Evolutionary conservation across 305 asterid species (phyloP), one percentile per base, ranked within the genome.

Genomic region (Fraxinus nigra): DNA sequence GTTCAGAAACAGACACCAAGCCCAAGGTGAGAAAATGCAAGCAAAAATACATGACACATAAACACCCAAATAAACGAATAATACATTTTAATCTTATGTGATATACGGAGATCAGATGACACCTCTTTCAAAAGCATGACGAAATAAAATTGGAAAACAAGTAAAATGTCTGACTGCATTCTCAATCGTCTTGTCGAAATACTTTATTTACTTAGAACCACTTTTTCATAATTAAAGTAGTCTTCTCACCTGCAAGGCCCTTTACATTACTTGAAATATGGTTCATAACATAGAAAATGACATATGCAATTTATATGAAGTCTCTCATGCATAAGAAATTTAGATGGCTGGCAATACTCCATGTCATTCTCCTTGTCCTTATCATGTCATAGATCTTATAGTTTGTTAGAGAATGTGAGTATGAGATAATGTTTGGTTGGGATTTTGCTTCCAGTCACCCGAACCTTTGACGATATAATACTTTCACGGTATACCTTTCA

Each of bases 21-120:
- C 32, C 74, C 74, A 28, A 11, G 74, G 38, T 5, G 38, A 67
- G 74, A 67, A 67, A 28, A 28, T 28, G 38, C 74, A 4, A 28
- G 1, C 38, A 67, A 67, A 65, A 26, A 67, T 26, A 16, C 74
- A 26, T 11, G 46, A 34, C 43, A 3, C 38, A 32, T 34, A 38
- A 70, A 72, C 14, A n/a, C 43, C 28, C 46, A 70, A 30, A 70
- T 33, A 7, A 72, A 35, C 22, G 3, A 72, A 72, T 30, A 16
- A 34, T 34, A 22, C 28, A 72, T 16, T 4, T n/a, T 16, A 72
- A 72, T 34, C 76, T 72, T 18, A 72, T 6, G 46, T 16, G 3
- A 34, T 72, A 79, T 69, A 33, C 34, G n/a, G 84, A 24, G 65
- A 82, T 63, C 18, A 78, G 81, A 40, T 51, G 84, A 74, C 73